phyloP scores from a whole-genome alignment of 202 grass and related monocot species.

The Digitaria exilis region DNA sequence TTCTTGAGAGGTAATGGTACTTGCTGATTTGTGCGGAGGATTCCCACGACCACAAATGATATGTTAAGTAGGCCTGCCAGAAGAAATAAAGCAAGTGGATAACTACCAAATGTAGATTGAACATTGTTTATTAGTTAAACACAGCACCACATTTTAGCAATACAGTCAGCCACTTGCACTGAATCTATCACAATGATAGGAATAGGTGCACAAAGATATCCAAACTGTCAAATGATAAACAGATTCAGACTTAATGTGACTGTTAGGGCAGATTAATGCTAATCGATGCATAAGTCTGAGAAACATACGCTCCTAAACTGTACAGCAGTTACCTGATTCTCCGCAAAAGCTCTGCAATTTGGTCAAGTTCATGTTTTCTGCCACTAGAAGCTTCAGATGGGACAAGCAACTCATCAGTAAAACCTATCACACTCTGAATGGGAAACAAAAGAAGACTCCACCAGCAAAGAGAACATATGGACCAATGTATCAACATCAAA shows the following conservation, averaged over 20 bases:
- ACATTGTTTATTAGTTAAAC: not conserved
- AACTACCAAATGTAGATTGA: not conserved
- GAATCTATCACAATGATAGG: not conserved
- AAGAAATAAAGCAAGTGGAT: not conserved
- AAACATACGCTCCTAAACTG: not conserved
- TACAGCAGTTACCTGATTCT: slow-evolving; percentile 37
- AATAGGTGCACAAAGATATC: slow-evolving; percentile 18
- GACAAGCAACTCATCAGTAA: slow-evolving; percentile 23
- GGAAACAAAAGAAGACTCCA: slow-evolving; percentile 30
- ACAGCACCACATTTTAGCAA: slow-evolving; percentile 6
- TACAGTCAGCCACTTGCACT: not conserved
- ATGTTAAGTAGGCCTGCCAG: not conserved
- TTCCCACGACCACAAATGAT: not conserved
- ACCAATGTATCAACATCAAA: slow-evolving; percentile 18
- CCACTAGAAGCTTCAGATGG: slow-evolving; percentile 25
- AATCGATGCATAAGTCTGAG: not conserved
- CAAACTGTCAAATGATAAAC: slow-evolving; percentile 10
- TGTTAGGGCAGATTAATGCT: slow-evolving; percentile 10
- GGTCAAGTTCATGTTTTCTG: not conserved
- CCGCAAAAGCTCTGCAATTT: slow-evolving; percentile 18
- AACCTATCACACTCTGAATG: slow-evolving; percentile 18
- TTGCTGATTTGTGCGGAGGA: slow-evolving; percentile 10
- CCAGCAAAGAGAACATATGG: slow-evolving; percentile 25
- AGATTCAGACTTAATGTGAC: not conserved
- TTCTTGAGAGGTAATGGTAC: not conserved